Base-by-base conservation (phyloP, 2,329 filamentous ascomycete genomes). In the Trichoderma brevicompactum region DNA sequence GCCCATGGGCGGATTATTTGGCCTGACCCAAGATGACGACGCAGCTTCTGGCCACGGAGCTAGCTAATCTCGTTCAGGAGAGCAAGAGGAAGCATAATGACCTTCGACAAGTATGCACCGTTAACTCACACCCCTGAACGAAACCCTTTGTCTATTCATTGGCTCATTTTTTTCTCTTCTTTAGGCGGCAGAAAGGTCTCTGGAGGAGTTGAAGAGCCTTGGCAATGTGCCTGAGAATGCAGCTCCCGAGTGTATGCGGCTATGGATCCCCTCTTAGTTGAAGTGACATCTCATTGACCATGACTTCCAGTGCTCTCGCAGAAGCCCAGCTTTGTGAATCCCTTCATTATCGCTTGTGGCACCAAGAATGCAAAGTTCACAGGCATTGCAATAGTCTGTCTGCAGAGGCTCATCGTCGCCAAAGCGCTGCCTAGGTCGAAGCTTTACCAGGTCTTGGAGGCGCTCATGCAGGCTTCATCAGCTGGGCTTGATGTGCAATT, bases 41-140 rank as follows among this genome's bases (percentile, higher is more conserved):
- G 73, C 92, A 96, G 85, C 89, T 97, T 74, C 85, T 97, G 73
- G 88, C 89, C 74, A 89, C 91, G 66, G 94, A 97, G 85, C 87
- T 97, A 77, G 87, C 90, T 74, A 96, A 92, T 80, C 87, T 97
- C 76, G 90, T 97, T 73, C 92, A 96, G 78, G 95, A 99, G 82
- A 95, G 94, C 76, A 98, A 96, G 80, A 87, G 94, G 73, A 98
- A 96, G 79, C 90, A 97, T 78, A 87, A 90, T 71, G 95, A 98
- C 73, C 83, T 99, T 61, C 88, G 91, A 81, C 91, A 91, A 84
- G 91, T 90, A 79, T 72, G 84, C 53, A 49, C 5, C 17, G 8
- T 54, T 17, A 6, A 9, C 15, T 34, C 15, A 32, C 15, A 15
- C 13, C 23, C 32, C 28, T 23, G 6, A 4, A 3, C 15, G 2